Percentiles rank a stretch among this genome's conserved stretches.
These are phyloP conservation scores for Shiraia sp. DNA, from an alignment of 2,329 filamentous ascomycete species.

Conservation along the genomic window DNA sequence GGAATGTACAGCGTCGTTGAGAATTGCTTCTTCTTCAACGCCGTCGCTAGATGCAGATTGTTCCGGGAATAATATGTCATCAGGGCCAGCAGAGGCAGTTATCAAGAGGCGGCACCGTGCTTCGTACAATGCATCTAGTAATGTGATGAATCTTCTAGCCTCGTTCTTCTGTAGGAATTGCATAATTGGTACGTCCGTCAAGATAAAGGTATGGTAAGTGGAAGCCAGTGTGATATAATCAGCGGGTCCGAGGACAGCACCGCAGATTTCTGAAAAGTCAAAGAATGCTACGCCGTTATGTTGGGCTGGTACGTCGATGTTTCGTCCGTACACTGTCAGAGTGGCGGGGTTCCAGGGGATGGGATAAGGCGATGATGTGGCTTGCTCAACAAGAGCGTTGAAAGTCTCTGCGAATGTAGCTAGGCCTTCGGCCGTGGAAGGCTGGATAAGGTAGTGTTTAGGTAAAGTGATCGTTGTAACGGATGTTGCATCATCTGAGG, in stretches of 20 bases:
- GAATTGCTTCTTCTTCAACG: slow-evolving; percentile 4
- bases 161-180: slow-evolving; percentile 75
- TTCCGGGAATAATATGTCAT: slow-evolving; percentile 75
- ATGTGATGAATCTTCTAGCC: slow-evolving; percentile 76
- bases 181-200: slow-evolving; percentile 71
- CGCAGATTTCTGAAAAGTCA: slow-evolving; percentile 71
- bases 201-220: slow-evolving; percentile 76
- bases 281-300: slow-evolving; percentile 64
- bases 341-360: slow-evolving; percentile 51
- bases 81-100: slow-evolving; percentile 68
- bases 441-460: slow-evolving; percentile 41
- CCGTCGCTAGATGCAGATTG: slow-evolving; percentile 11
- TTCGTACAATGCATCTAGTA: slow-evolving; percentile 77
- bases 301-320: slow-evolving; percentile 62
- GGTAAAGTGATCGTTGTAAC: slow-evolving; percentile 21
- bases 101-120: slow-evolving; percentile 77
- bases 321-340: slow-evolving; percentile 65
- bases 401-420: slow-evolving; percentile 23
- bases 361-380: slow-evolving; percentile 35
- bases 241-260: slow-evolving; percentile 68
- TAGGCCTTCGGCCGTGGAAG: slow-evolving; percentile 25
- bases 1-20: slow-evolving; percentile 61
- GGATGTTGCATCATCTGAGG: slow-evolving; percentile 1
- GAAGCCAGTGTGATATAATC: slow-evolving; percentile 84
- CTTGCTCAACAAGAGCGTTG: slow-evolving; percentile 25